These are phyloP conservation scores for Yarrowia sp. DNA, from an alignment of 805 yeast genomes.

Conservation along the genomic window DNA sequence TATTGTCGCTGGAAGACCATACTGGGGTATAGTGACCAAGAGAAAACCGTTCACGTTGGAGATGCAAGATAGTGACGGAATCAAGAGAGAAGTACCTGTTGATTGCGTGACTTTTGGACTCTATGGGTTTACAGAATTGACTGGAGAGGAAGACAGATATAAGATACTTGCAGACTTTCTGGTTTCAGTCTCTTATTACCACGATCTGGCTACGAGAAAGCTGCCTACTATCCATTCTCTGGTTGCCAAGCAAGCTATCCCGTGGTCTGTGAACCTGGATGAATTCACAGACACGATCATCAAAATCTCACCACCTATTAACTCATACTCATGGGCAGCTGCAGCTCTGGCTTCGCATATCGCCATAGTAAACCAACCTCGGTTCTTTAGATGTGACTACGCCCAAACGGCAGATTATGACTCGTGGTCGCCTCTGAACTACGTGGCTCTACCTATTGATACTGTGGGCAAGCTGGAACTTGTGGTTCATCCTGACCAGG, in stretches of 20 bases:
- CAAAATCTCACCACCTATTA: background rate
- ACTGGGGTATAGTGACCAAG: constrained; percentile 31
- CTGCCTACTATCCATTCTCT: background rate
- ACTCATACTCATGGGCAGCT: constrained; percentile 14
- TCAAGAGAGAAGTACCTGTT: constrained; percentile 24
- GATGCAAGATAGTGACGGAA: constrained; percentile 26
- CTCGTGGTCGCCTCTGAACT: constrained; percentile 36
- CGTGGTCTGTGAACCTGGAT: constrained; percentile 12
- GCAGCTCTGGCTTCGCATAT: constrained; percentile 25
- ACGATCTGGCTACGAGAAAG: background rate
- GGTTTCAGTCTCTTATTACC: background rate
- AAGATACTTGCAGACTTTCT: background rate
- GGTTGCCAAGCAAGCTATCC: constrained; percentile 18
- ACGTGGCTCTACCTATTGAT: constrained; percentile 21
- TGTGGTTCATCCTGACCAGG: background rate
- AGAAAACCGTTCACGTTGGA: constrained; percentile 25
- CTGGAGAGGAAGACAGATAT: background rate
- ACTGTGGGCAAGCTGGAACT: constrained; percentile 8
- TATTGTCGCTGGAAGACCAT: constrained; percentile 11
- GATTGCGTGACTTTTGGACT: constrained; percentile 30
- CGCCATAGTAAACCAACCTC: constrained; percentile 7
- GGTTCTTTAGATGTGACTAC: constrained; percentile 20
- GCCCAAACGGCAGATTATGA: constrained; percentile 34
- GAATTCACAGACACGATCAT: background rate
- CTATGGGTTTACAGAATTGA: background rate